Evolutionary conservation across 2,329 filamentous ascomycete species (phyloP), one percentile per base, ranked within the genome.

Genomic region (Curvularia sp.): DNA sequence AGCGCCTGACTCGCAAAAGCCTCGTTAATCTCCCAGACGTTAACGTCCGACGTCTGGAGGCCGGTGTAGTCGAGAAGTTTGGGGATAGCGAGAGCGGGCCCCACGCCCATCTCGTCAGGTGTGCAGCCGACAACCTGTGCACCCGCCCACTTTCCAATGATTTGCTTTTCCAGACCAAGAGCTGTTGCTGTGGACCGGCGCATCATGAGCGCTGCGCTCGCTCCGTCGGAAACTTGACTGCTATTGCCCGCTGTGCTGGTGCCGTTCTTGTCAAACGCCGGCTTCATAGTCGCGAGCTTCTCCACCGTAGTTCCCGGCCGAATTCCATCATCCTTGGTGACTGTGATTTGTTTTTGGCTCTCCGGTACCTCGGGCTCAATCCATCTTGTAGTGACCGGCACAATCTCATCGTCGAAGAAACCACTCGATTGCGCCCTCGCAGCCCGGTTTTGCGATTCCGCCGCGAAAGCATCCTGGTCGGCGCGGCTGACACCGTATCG

Each of bases 11-110:
- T 84, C 4, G 86, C 86, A 74, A 89, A 89, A 13, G 86, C 86
- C 84, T 97, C 93, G 77, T 97, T 97, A 77, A 97, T 90, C 82
- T 97, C 93, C 93, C 93, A 97, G 9, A 95, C 81, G 34, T 89
- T 85, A 0, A 98, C 86, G 57, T 97, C 92, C 2, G 82, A 81
- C 12, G 81, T 88, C 42, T 79, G 73, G 13, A 97, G 75, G 0
- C 88, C 91, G 1, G 89, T 85, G 60, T 86, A 85, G 18, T 81
- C 76, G n/a, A 97, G 82, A 19, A 97, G 82, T 74, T 89, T 90
- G 6, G 93, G 93, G 51, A 97, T 94, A 0, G 92, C 93, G 27
- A 96, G 73, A 0, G 92, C 92, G 0, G 94, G 93, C 0, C 94
- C 93, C 57, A 97, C 83, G 38, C 94, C 93, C 94, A 98, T 97